Evolutionary conservation across 2,329 filamentous ascomycete genomes (phyloP).

Genomic region (Aspergillus sp.): DNA sequence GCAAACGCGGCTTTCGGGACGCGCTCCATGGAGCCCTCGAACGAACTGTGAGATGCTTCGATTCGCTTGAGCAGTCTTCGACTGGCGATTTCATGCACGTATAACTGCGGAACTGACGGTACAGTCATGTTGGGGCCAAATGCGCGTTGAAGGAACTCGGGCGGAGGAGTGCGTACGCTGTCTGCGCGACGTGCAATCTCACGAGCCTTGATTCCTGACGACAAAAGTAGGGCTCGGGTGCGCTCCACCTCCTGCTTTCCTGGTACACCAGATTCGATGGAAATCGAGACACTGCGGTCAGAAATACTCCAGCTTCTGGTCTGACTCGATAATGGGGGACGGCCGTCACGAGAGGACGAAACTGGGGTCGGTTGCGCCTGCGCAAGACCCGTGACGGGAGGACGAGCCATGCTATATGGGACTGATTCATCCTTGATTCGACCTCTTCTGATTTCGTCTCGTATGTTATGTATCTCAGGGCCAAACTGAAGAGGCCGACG

Average conservation of each 20-base stretch:
- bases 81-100: conserved; percentile 60
- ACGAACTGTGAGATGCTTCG: conserved; percentile 48
- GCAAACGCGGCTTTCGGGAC: conserved; percentile 54
- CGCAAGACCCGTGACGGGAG: conserved; percentile 54
- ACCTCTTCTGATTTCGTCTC: conserved; percentile 28
- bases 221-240: conserved; percentile 75
- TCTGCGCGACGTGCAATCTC: conserved; percentile 73
- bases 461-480: conserved; percentile 29
- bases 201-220: conserved; percentile 86
- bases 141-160: conserved; percentile 40
- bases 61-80: conserved; percentile 55
- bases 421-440: conserved; percentile 34
- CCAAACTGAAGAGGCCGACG: conserved; percentile 38
- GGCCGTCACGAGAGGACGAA: conserved; percentile 32
- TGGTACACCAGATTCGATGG: conserved; percentile 46
- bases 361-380: conserved; percentile 41
- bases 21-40: conserved; percentile 50
- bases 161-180: conserved; percentile 43
- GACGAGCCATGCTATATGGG: conserved; percentile 38
- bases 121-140: conserved; percentile 37
- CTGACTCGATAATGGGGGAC: conserved; percentile 43
- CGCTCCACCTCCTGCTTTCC: conserved; percentile 78
- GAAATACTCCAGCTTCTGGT: conserved; percentile 64
- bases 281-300: conserved; percentile 49
- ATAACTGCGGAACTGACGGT: conserved; percentile 49